Conservation (phyloP, 768 basidiomycete genomes). For the Agaricus blazei region DNA sequence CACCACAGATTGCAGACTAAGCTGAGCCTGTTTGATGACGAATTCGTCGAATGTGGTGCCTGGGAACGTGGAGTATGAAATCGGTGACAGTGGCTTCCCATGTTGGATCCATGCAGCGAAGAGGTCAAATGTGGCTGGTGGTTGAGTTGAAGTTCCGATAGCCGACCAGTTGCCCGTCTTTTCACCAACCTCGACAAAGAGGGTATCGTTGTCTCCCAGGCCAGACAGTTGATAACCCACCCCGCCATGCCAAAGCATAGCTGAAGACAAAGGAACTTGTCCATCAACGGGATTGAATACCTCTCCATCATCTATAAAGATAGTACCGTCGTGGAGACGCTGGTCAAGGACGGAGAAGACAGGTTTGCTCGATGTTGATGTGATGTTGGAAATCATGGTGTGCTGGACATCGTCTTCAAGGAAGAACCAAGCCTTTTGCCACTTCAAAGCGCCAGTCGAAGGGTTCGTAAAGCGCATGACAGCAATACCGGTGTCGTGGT, state of each 20-base stretch:
- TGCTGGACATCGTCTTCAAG: constrained; percentile 57
- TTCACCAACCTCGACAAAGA: constrained; percentile 36
- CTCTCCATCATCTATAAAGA: constrained; percentile 36
- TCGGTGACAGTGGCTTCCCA: constrained; percentile 23
- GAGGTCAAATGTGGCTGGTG: constrained; percentile 52
- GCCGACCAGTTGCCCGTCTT: constrained; percentile 56
- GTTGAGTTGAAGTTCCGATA: constrained; percentile 59
- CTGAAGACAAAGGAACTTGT: constrained; percentile 12
- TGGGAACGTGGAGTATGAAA: constrained; percentile 56
- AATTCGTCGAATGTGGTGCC: constrained; percentile 38
- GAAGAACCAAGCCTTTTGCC: constrained; percentile 76
- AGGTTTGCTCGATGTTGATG: constrained; percentile 37
- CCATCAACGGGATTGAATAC: constrained; percentile 4
- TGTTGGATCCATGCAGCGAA: constrained; percentile 62
- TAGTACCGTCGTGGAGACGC: constrained; percentile 35
- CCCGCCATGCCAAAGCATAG: constrained; percentile 57
- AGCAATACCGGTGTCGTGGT: constrained; percentile 49
- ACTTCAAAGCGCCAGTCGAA: constrained; percentile 43
- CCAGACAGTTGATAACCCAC: constrained; percentile 54
- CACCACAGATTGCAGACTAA: constrained; percentile 30
- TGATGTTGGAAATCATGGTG: constrained; percentile 52
- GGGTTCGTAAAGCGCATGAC: constrained; percentile 71
- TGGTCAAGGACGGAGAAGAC: constrained; percentile 69
- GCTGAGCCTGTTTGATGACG: constrained; percentile 25
- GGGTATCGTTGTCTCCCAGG: constrained; percentile 17